Evolutionary conservation across 257 asterid genomes (phyloP), one percentile per base, ranked within the genome.

Genomic region (Mitragyna speciosa): DNA sequence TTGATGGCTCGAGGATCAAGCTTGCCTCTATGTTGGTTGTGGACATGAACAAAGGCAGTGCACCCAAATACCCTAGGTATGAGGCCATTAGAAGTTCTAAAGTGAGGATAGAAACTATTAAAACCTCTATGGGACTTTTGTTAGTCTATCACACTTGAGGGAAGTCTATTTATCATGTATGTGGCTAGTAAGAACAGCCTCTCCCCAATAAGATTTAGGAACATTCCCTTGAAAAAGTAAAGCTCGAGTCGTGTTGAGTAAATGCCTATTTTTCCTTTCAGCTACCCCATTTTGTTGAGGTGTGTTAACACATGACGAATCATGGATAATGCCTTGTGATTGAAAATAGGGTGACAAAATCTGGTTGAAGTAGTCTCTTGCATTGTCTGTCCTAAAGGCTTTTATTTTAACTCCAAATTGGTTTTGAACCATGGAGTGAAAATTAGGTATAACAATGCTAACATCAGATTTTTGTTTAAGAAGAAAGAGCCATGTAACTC

Each of bases 211-310:
- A 3, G 7, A 28, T 16, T 71, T 56, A 19, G 67, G 58, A 33
- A 47, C 43, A 58, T 30, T 15, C 6, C 31, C 16, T 76, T 77
- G 67, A 71, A 59, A 65, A 0, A 65, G 22, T 4, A 71, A 8
- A 3, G 69, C 48, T 28, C 49, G 22, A 1, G 31, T 31, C 11
- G 17, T 2, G 3, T 5, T 30, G 6, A 47, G 9, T 3, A 82
- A 7, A 26, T 82, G 83, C 0, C 48, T 41, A 17, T 45, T 78
- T 43, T 73, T 54, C 0, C 73, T 20, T 33, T 82, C 77, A 6
- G 69, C 77, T 0, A 78, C 72, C n/a, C 77, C 73, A 31, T 82
- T 82, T 78, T 82, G 85, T 72, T 78, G 80, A 1, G 80, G 86
- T 16, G 83, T 83, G 8, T 74, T 16, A 0, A 73, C 66, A 49